Base-by-base conservation (phyloP, 2,329 filamentous ascomycete genomes). In the Sporothrix variecibatus region DNA sequence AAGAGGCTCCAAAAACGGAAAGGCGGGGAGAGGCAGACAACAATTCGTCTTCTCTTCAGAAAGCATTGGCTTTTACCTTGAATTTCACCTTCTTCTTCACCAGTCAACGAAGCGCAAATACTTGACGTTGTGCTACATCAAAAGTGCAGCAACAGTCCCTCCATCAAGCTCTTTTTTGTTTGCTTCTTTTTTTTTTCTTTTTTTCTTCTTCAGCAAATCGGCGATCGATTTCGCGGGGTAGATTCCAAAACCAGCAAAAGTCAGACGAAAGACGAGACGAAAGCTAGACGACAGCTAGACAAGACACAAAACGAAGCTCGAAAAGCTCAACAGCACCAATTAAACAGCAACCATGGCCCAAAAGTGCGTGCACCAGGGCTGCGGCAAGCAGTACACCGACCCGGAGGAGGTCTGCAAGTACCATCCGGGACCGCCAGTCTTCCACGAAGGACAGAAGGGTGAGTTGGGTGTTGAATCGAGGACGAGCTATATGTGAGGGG, bases 391-490 rank as follows among this genome's bases (percentile, higher is more conserved):
- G 77, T 98, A 94, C 83, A 91, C 91, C 68, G 92, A 98, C 82
- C 84, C 91, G 11, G 90, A 94, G 58, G 95, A 97, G 82, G 88
- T 91, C 78, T 99, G 96, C 85, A 85, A 90, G 78, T 98, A 98
- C 85, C 96, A 99, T 84, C 94, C 95, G 60, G 95, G 95, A 73
- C 94, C 95, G 77, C 96, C 96, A 64, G 88, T 96, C 81, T 99
- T 99, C 83, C 96, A 98, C 82, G 96, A 99, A 85, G 96, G 96
- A 76, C 95, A 98, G 85, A 98, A 99, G 91, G 96, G 95, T 97
- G 86, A 81, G 84, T 53, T 23, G 20, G 31, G 2, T 4, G 40
- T 15, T 12, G 64, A 34, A n/a, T 4, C n/a, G 23, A 34, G 28
- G 56, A 17, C 6, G 28, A 20, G 34, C 15, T 34, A 6, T 9